Percentiles rank a stretch among this genome's conserved stretches.
These are phyloP conservation scores for Drosera capensis DNA, from an alignment of 148 eudicot genomes.

Conservation along the genomic window DNA sequence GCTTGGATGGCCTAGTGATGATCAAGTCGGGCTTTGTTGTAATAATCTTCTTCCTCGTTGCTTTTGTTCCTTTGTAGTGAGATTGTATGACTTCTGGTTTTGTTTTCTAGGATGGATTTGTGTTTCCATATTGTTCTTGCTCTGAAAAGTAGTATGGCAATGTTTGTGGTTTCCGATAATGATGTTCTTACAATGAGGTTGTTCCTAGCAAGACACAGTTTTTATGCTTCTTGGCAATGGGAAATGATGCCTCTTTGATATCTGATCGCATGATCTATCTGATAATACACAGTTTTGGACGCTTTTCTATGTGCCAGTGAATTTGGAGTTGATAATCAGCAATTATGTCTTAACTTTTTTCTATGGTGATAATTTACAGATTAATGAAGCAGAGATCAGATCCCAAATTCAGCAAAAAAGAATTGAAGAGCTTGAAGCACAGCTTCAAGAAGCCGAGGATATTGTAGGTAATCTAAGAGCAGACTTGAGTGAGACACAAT, in stretches of 20 bases:
- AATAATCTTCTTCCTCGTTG: background rate
- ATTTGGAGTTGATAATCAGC: no score
- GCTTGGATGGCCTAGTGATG: background rate
- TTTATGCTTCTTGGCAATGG: no score
- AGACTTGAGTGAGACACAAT: slow-evolving; percentile 42
- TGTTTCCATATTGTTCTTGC: no score
- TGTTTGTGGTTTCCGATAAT: no score
- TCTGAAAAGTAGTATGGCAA: no score
- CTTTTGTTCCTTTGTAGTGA: background rate
- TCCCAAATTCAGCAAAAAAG: slow-evolving; percentile 48
- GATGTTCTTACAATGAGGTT: no score
- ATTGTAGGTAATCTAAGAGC: slow-evolving; percentile 64
- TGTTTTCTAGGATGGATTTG: no score
- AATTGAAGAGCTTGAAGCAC: slow-evolving; percentile 89
- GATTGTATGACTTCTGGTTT: background rate
- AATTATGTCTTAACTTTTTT: background rate
- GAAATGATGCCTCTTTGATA: no score
- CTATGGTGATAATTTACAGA: slow-evolving; percentile 19
- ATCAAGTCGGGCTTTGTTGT: background rate
- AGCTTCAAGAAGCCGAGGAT: slow-evolving; percentile 95
- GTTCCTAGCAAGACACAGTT: no score
- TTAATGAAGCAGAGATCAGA: slow-evolving; percentile 40
- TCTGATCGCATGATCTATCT: background rate
- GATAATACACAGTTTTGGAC: no score
- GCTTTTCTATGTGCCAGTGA: no score